Conservation (phyloP, 2,329 filamentous ascomycete species). For the Alternaria gansuensis region DNA sequence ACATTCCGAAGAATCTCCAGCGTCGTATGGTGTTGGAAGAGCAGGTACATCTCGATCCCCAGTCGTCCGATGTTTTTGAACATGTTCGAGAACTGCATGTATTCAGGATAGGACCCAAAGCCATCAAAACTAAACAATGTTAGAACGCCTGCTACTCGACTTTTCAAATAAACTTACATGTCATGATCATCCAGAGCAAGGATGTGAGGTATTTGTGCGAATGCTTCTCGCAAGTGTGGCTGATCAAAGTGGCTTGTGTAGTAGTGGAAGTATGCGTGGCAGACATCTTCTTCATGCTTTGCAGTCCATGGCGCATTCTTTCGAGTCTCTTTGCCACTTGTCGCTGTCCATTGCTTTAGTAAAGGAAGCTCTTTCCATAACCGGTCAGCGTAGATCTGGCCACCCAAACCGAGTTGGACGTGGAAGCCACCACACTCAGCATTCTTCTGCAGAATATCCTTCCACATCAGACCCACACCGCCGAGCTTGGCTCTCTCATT, state of each 20-base stretch:
- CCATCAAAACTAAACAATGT: conserved; percentile 79
- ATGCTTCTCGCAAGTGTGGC: conserved; percentile 90
- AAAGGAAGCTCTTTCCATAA: conserved; percentile 96
- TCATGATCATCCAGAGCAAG: conserved; percentile 96
- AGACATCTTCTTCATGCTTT: conserved; percentile 92
- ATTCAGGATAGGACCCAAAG: conserved; percentile 95
- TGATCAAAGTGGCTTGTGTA: conserved; percentile 99
- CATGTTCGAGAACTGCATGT: conserved; percentile 97
- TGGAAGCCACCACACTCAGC: conserved; percentile 96
- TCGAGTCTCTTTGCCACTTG: conserved; percentile 90
- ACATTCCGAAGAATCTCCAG: conserved; percentile 91
- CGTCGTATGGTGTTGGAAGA: conserved; percentile 98
- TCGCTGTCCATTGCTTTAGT: conserved; percentile 92
- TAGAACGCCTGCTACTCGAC: conserved; percentile 8
- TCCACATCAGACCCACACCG: conserved; percentile 97
- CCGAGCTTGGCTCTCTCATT: conserved; percentile 86
- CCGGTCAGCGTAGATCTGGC: conserved; percentile 94
- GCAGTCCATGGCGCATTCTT: conserved; percentile 93
- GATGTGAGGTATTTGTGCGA: conserved; percentile 95
- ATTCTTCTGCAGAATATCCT: conserved; percentile 97
- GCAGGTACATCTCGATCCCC: conserved; percentile 95
- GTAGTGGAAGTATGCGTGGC: conserved; percentile 97
- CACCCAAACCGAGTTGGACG: conserved; percentile 87
- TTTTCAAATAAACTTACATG: conserved; percentile 72
- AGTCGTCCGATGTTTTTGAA: conserved; percentile 98